Conservation (phyloP, 2,329 filamentous ascomycete species). For the Metarhizium anisopliae region DNA sequence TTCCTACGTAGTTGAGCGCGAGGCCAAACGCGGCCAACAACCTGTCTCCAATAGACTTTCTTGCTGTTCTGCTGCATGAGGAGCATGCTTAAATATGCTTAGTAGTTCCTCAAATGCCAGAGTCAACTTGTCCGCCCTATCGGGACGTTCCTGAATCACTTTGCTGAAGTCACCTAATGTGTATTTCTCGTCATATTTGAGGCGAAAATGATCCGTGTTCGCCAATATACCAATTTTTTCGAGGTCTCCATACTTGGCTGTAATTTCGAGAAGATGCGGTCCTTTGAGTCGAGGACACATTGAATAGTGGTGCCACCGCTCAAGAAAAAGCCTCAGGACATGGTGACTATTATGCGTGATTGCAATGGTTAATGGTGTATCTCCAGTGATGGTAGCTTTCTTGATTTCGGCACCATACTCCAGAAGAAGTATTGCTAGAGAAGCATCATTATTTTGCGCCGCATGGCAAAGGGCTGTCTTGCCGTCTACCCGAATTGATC, state of each 20-base stretch:
- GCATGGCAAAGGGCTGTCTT: conserved; percentile 22
- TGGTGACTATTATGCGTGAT: conserved; percentile 25
- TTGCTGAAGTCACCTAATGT: conserved; percentile 7
- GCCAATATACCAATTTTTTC: conserved; percentile 18
- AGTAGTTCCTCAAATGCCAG: conserved; percentile 5
- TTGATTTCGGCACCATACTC: conserved; percentile 26
- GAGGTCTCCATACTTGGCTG: conserved; percentile 20
- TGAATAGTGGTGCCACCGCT: conserved; percentile 24
- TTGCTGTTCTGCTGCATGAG: neutral
- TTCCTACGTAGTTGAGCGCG: neutral
- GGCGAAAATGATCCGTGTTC: conserved; percentile 16
- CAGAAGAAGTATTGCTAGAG: conserved; percentile 22
- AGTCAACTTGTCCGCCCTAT: neutral
- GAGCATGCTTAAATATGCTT: conserved; percentile 1
- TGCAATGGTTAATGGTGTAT: conserved; percentile 23
- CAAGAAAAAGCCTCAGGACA: conserved; percentile 22
- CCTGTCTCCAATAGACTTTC: neutral
- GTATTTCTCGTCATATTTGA: conserved; percentile 16
- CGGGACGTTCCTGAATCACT: neutral
- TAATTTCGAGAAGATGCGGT: conserved; percentile 18
- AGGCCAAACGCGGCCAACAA: neutral
- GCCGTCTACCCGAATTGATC: conserved; percentile 21
- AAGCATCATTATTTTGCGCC: conserved; percentile 18
- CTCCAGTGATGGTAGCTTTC: conserved; percentile 14
- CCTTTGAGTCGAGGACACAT: conserved; percentile 22